Evolutionary conservation across 129 eudicot genomes (phyloP), one percentile per base, ranked within the genome.

Genomic region (Dittrichia graveolens): DNA sequence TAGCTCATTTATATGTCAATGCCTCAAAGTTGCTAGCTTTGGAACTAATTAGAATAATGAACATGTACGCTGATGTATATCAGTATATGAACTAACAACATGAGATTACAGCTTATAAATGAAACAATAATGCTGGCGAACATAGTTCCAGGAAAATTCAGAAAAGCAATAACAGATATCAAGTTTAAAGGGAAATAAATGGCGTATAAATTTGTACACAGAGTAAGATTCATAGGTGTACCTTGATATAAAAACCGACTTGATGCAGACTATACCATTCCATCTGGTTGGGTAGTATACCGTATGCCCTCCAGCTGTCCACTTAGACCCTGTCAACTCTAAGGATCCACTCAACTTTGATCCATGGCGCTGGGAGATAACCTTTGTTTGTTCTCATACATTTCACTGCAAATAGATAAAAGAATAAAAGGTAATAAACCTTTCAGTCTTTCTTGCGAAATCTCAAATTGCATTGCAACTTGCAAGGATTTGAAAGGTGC

Each of bases 281-380:
- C 97, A 76, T 85, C 88, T 56, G 95, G 92, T 75, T 91, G 95
- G 97, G 90, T 84, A 0, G 81, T 91, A 19, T n/a, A 88, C 86
- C 95, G 92, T 86, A 9, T 82, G 90, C 77, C 90, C 97, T 61
- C 97, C 91, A 43, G 94, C 96, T 5, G 91, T 87, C 48, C 96
- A 90, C 77, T 76, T 90, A 54, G 83, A 90, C 54, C 85, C 96
- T 9, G 53, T 68, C 65, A 85, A 34, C 75, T 90, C 87, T 62
- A 69, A 65, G 52, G 79, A 90, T 72, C 96, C 96, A 47, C 89
- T 87, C 40, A 73, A 85, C 6, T 90, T 90, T 73, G 81, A 90
- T 83, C 96, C 96, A 56, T 77, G 85, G 89, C 69, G 96, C 79
- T 90, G 96, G 96, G 84, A 90, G 94, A 94, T 84, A 65, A 64